These are phyloP conservation scores for Saussurea involucrata DNA, from an alignment of 129 eudicot genomes.

Conservation along the genomic window DNA sequence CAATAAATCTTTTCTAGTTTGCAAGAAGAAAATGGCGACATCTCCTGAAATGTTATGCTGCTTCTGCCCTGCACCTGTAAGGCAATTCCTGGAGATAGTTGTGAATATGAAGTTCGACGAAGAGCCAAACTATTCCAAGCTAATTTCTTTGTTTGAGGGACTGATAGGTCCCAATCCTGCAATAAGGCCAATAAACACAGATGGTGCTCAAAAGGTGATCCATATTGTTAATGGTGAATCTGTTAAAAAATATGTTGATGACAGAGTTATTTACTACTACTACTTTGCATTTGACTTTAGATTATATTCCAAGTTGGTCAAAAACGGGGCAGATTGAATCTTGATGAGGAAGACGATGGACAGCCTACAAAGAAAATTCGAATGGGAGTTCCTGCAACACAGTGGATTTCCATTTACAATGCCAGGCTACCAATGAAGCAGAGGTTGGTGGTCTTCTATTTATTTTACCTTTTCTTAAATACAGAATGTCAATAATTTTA, in stretches of 20 bases:
- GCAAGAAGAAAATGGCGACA: conserved; percentile 84
- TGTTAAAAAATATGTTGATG: neutral
- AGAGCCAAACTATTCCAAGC: conserved; percentile 85
- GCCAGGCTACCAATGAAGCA: conserved; percentile 85
- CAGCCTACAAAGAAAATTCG: conserved; percentile 76
- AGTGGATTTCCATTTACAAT: conserved; percentile 79
- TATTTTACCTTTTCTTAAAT: neutral
- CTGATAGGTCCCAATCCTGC: conserved; percentile 41
- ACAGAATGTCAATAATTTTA: neutral
- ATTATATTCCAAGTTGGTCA: conserved; percentile 44
- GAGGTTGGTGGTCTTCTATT: conserved; percentile 35
- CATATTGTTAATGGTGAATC: neutral
- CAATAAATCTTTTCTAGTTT: conserved; percentile 77
- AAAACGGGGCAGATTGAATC: conserved; percentile 45
- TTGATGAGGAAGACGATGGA: conserved; percentile 75
- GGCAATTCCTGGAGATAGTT: conserved; percentile 63
- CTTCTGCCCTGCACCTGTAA: conserved; percentile 69
- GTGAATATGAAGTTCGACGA: conserved; percentile 88
- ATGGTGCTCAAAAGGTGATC: conserved; percentile 50
- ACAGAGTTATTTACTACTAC: neutral
- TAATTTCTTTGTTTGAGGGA: conserved; percentile 71
- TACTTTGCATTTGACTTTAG: conserved; percentile 7
- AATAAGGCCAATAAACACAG: conserved; percentile 40
- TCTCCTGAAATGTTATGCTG: conserved; percentile 72
- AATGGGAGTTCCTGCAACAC: conserved; percentile 79